These are phyloP conservation scores for Tetraselmis chui DNA, from an alignment of 139 green algal species.

Conservation along the genomic window DNA sequence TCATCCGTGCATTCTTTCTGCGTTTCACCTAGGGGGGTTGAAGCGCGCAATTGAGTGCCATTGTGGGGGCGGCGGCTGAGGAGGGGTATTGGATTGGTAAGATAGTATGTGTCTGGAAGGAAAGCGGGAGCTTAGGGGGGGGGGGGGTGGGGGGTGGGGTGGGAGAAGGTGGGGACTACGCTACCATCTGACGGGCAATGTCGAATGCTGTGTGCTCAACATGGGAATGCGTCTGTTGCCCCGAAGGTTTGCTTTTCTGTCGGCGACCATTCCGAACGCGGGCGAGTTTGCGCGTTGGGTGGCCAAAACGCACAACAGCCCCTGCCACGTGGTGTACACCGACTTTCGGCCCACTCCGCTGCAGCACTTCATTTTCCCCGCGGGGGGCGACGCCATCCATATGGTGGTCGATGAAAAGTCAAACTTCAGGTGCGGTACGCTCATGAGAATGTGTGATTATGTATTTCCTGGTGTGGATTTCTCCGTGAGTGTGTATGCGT, in stretches of 20 bases:
- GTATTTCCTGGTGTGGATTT: conserved; percentile 2
- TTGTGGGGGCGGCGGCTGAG: no score
- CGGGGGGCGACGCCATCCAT: conserved; percentile 55
- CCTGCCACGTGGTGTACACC: conserved; percentile 72
- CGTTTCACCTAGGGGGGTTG: no score
- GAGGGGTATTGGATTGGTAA: no score
- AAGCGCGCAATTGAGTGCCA: no score
- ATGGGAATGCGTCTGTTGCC: no score
- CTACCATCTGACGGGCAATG: no score
- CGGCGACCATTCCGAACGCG: conserved; percentile 76
- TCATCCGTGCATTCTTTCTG: no score
- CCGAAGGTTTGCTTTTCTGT: conserved; percentile 76
- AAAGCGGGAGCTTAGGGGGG: no score
- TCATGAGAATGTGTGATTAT: background rate
- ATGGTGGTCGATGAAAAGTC: conserved; percentile 55
- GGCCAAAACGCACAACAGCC: conserved; percentile 44
- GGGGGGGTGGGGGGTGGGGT: no score
- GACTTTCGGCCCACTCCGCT: conserved; percentile 77
- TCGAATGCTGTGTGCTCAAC: background rate
- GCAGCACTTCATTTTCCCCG: conserved; percentile 72
- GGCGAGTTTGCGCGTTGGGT: conserved; percentile 77
- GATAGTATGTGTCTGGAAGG: no score
- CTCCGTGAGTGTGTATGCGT: no score
- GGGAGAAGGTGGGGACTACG: no score
- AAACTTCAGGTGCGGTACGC: conserved; percentile 30